phyloP scores from a whole-genome alignment of 2,329 filamentous ascomycete species.

The Neophaeococcomyces aloes region DNA sequence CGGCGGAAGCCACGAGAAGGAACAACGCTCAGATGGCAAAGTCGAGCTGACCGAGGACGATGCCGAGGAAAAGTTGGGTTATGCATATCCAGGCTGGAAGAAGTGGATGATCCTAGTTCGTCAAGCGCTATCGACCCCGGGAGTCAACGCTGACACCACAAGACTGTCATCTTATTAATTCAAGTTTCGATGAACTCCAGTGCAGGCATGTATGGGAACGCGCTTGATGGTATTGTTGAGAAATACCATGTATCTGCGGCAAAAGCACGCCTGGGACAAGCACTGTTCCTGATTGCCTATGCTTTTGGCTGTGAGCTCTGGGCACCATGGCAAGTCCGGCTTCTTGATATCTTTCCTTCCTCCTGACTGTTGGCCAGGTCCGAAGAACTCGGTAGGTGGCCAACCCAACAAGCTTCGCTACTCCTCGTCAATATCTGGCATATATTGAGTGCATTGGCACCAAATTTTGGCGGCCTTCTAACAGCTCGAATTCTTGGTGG shows the following conservation, averaged over 20 bases:
- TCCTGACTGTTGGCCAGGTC: slow-evolving; percentile 28
- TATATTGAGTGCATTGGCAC: slow-evolving; percentile 58
- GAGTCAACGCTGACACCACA: slow-evolving; percentile 22
- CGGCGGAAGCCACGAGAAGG: slow-evolving; percentile 10
- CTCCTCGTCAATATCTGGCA: slow-evolving; percentile 70
- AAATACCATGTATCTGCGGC: slow-evolving; percentile 58
- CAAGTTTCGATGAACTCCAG: slow-evolving; percentile 72
- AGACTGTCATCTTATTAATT: slow-evolving; percentile 53
- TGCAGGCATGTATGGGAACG: slow-evolving; percentile 61
- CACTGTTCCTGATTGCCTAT: slow-evolving; percentile 66
- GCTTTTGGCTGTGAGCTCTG: slow-evolving; percentile 79
- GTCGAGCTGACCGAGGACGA: slow-evolving; percentile 42
- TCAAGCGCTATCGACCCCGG: neutral
- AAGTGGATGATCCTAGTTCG: slow-evolving; percentile 23
- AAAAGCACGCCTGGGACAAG: slow-evolving; percentile 59
- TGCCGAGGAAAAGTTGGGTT: slow-evolving; percentile 56
- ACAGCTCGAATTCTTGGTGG: slow-evolving; percentile 57
- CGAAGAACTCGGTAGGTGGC: slow-evolving; percentile 68
- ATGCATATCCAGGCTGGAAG: slow-evolving; percentile 37
- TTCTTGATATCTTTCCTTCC: neutral
- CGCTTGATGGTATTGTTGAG: slow-evolving; percentile 49
- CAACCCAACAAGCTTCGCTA: slow-evolving; percentile 61
- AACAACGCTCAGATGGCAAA: slow-evolving; percentile 23
- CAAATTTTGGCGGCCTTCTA: slow-evolving; percentile 58
- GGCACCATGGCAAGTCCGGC: slow-evolving; percentile 54